Base-by-base conservation (phyloP, 192 early-diverging fungal species). In the Coemansia sp. region DNA sequence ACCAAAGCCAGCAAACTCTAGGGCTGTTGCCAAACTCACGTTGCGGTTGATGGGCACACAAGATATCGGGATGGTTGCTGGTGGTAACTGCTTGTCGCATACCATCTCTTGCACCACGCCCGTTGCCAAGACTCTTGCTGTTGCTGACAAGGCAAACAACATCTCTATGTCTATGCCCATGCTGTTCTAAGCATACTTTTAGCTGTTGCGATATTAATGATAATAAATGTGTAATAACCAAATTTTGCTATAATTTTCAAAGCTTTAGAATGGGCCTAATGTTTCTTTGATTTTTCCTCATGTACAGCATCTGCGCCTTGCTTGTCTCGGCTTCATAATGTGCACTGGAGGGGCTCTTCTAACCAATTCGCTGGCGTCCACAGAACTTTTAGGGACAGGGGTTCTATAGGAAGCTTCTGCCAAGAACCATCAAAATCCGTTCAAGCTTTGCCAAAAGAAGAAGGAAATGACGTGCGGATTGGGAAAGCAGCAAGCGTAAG, bases 1-100 rank as follows among this genome's bases (percentile, higher is more conserved):
- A 32, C 52, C 32, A 21, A 18, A 21, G 12, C 40, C 42, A 13
- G 23, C 49, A 32, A 18, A 48, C 18, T 18, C 50, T 63, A 72
- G 64, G 64, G 65, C 59, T 13, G 78, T 81, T 16, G 73, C 60
- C 26, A 81, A 81, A 52, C 70, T 81, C 9, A 75, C 78, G 15
- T 67, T 81, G 9, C 53, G 70, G 26, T 47, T 81, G 50, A 66
- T 65, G n/a, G 64, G 70, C 40, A 52, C 65, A 4, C 37, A 59
- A 41, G 57, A 59, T 13, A 23, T 41, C 16, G 13, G n/a, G 3
- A 38, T 26, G 52, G 0, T 54, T 9, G 21, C 52, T 54, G 52
- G 26, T 3, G 52, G 26, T 3, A 54, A 9, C 52, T 23, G 19
- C 11, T 23, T 26, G 15, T 12, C 52, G 6, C 44, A 12, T 45